These are phyloP conservation scores for Pyrenochaeta sp. DNA, from an alignment of 2,329 filamentous ascomycete genomes.

Conservation along the genomic window DNA sequence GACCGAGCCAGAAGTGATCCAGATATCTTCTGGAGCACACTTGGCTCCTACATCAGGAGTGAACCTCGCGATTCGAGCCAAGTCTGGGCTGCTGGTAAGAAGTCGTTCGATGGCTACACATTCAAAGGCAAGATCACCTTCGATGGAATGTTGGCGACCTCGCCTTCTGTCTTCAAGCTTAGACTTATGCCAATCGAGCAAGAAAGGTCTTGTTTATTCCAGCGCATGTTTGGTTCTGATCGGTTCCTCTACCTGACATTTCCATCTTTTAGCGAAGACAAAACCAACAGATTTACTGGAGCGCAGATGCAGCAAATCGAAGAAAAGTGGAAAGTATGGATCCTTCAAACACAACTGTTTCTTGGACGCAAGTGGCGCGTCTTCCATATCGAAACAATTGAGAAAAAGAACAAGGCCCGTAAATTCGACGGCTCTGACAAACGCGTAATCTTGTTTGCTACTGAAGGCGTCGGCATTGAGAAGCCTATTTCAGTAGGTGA, in stretches of 20 bases:
- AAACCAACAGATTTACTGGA: conserved; percentile 17
- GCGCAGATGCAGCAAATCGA: conserved; percentile 24
- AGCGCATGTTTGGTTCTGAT: conserved; percentile 49
- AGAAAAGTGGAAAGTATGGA: conserved; percentile 46
- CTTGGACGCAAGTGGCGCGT: conserved; percentile 53
- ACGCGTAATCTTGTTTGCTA: conserved; percentile 49
- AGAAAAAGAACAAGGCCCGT: conserved; percentile 40
- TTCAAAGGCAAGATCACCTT: conserved; percentile 44
- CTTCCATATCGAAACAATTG: conserved; percentile 50
- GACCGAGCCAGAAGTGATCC: conserved; percentile 12
- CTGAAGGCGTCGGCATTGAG: conserved; percentile 37
- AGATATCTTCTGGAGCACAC: conserved; percentile 29
- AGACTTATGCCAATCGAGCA: conserved; percentile 33
- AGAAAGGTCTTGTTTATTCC: conserved; percentile 47
- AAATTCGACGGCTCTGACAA: conserved; percentile 17
- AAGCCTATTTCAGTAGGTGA: conserved; percentile 24
- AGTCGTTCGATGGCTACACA: conserved; percentile 36
- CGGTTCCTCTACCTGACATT: conserved; percentile 54
- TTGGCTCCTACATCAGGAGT: conserved; percentile 5
- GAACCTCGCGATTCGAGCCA: conserved; percentile 16
- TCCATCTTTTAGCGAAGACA: conserved; percentile 35
- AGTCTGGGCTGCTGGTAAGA: conserved; percentile 37
- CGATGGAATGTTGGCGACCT: conserved; percentile 11
- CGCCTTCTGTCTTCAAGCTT: conserved; percentile 35
- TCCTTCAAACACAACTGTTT: conserved; percentile 46